Percentiles rank a stretch among this genome's conserved stretches.
phyloP scores from a whole-genome alignment of 345 rosid genomes.

The Cardamine occulta region DNA sequence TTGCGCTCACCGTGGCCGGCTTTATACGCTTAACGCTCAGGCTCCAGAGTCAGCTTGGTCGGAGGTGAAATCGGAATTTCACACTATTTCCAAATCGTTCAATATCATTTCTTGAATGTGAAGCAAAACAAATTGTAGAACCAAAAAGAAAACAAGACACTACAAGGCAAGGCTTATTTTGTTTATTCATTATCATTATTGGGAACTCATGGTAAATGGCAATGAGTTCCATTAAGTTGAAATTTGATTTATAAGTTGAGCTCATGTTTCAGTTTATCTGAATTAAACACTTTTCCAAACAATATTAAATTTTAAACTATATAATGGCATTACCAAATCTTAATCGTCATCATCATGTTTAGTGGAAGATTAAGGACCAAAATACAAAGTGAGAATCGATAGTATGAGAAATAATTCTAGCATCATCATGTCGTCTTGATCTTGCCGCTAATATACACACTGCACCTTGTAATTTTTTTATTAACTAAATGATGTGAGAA shows the following conservation, averaged over 20 bases:
- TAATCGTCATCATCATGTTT: neutral
- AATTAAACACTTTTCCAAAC: neutral
- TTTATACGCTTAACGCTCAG: conserved; percentile 77
- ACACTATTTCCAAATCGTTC: conserved; percentile 62
- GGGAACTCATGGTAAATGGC: neutral
- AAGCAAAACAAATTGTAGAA: conserved; percentile 6
- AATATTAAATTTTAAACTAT: neutral
- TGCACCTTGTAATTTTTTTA: conserved; percentile 6
- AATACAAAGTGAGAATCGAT: neutral
- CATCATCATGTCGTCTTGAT: conserved; percentile 19
- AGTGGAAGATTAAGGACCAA: neutral
- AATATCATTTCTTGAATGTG: conserved; percentile 45
- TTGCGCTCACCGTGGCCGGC: conserved; percentile 58
- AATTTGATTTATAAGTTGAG: neutral
- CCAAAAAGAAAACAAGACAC: conserved; percentile 16
- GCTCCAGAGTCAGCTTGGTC: conserved; percentile 81
- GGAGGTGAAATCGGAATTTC: conserved; percentile 51
- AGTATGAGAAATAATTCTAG: neutral
- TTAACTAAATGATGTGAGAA: neutral
- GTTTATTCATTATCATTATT: conserved; percentile 3
- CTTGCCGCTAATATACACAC: conserved; percentile 38
- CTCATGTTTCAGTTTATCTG: neutral
- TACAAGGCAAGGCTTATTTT: neutral
- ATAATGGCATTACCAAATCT: neutral
- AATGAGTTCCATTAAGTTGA: neutral